Conservation (phyloP, 2,329 filamentous ascomycete genomes). For the Fusarium falciforme region DNA sequence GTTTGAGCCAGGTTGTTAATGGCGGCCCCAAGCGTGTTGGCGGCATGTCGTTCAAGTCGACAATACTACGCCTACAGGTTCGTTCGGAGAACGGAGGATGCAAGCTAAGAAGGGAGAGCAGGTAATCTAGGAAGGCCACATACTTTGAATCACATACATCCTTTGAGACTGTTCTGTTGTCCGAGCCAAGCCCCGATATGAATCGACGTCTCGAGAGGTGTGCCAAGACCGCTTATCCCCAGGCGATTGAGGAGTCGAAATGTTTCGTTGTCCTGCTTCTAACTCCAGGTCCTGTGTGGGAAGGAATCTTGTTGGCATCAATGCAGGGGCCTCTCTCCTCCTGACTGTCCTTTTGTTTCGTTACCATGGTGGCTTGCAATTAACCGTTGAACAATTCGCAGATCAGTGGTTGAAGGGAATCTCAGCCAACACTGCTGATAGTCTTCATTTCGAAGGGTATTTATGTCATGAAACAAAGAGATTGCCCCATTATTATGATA, state of each 20-base stretch:
- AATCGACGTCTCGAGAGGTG: accelerated
- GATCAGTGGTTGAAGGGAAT: too few relatives aligned
- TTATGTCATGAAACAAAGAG: too few relatives aligned
- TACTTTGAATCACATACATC: background rate
- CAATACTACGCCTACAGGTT: too few relatives aligned
- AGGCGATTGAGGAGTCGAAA: background rate
- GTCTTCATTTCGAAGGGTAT: too few relatives aligned
- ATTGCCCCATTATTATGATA: background rate
- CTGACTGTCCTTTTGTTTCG: background rate
- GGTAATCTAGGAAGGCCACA: background rate
- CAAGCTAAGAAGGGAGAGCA: too few relatives aligned
- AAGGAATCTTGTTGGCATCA: slow-evolving; percentile 2
- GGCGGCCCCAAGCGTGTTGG: too few relatives aligned
- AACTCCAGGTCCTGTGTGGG: background rate
- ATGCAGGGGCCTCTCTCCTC: background rate
- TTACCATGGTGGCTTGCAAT: too few relatives aligned
- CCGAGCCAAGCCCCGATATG: accelerated
- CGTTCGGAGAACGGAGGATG: too few relatives aligned
- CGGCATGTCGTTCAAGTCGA: too few relatives aligned
- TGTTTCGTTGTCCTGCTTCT: background rate
- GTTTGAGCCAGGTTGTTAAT: too few relatives aligned
- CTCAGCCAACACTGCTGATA: too few relatives aligned
- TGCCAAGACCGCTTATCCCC: background rate
- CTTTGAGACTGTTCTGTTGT: slow-evolving; percentile 13
- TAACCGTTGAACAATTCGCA: too few relatives aligned